A percentile compares a stretch with the other conserved stretches of the same genome.
Evolutionary conservation across 2,329 filamentous ascomycete species (phyloP).

Genomic region (Colletotrichum lentis): DNA sequence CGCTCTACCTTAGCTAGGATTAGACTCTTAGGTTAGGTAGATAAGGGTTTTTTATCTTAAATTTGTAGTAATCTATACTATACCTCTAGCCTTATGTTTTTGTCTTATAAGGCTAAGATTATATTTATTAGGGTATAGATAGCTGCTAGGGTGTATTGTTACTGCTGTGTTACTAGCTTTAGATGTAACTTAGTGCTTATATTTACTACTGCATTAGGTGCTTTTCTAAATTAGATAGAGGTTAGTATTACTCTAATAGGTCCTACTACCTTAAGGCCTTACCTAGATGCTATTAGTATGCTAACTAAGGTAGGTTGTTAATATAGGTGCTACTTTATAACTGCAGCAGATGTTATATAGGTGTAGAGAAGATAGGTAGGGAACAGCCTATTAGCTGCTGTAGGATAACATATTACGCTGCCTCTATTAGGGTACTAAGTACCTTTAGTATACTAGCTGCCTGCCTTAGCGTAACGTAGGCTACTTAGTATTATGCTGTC

Average conservation of each 20-base stretch:
- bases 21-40: not conserved
- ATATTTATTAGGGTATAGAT: not conserved
- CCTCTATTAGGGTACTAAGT: too few species aligned
- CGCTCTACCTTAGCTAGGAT: not conserved
- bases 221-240: not conserved
- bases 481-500: too few species aligned
- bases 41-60: not conserved
- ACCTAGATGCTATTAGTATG: not conserved
- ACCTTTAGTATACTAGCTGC: too few species aligned
- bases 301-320: too few species aligned
- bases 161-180: not conserved
- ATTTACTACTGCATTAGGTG: not conserved
- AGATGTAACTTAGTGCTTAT: not conserved
- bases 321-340: too few species aligned
- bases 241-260: not conserved
- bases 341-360: too few species aligned
- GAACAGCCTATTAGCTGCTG: too few species aligned
- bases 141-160: not conserved
- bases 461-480: too few species aligned
- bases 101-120: not conserved
- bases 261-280: not conserved
- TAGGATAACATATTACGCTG: too few species aligned
- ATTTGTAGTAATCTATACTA: not conserved
- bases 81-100: not conserved
- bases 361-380: too few species aligned